phyloP scores from a whole-genome alignment of 2,329 filamentous ascomycete genomes.

The Exophiala oligosperma region DNA sequence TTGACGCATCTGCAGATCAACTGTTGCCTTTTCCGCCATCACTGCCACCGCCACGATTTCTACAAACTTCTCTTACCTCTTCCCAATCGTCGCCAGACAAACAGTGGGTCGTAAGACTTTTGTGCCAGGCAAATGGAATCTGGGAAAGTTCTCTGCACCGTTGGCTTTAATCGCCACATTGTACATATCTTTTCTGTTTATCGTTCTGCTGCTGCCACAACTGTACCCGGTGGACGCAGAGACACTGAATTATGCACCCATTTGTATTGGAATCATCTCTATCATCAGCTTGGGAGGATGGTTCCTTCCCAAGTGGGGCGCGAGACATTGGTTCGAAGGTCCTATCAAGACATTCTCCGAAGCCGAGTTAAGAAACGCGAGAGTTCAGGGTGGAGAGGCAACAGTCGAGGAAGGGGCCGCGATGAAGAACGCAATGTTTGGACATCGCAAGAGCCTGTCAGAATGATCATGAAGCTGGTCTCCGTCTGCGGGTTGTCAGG shows the following conservation, averaged over 20 bases:
- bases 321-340: constrained; percentile 39
- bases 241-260: constrained; percentile 43
- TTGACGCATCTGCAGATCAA: constrained; percentile 15
- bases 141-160: constrained; percentile 33
- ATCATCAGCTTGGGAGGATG: constrained; percentile 39
- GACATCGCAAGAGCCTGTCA: constrained; percentile 16
- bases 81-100: constrained; percentile 42
- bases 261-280: constrained; percentile 40
- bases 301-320: constrained; percentile 39
- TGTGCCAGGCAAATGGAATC: constrained; percentile 38
- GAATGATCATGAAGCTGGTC: constrained; percentile 5
- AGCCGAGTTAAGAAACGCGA: constrained; percentile 24
- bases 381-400: constrained; percentile 19
- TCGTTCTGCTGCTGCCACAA: constrained; percentile 41
- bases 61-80: constrained; percentile 41
- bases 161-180: constrained; percentile 33
- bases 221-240: constrained; percentile 39
- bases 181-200: constrained; percentile 40
- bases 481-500: neutral
- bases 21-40: constrained; percentile 40
- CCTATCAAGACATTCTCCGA: constrained; percentile 39
- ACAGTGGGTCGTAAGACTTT: constrained; percentile 39
- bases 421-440: constrained; percentile 16
- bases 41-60: constrained; percentile 41
- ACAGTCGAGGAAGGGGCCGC: constrained; percentile 24